phyloP scores from a whole-genome alignment of 2,329 filamentous ascomycete species.

The Camillea tinctor region DNA sequence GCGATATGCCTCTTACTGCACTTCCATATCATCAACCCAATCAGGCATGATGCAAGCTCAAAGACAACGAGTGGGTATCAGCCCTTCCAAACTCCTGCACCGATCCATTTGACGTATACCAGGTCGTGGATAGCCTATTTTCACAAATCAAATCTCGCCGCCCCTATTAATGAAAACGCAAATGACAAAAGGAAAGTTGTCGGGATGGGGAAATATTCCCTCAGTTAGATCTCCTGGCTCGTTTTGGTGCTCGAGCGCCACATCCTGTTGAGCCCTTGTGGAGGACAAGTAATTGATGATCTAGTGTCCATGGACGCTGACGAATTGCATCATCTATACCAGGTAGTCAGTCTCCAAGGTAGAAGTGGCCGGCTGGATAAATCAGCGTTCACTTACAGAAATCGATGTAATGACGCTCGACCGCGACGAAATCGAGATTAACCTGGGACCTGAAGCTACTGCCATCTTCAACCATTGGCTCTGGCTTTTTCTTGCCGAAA shows the following conservation, averaged over 20 bases:
- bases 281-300: slow-evolving; percentile 23
- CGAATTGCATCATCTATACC: slow-evolving; percentile 19
- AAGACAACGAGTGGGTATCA: slow-evolving; percentile 29
- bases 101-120: slow-evolving; percentile 15
- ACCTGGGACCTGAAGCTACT: slow-evolving; percentile 15
- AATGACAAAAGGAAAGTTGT: slow-evolving; percentile 11
- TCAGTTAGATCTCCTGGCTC: slow-evolving; percentile 19
- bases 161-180: slow-evolving; percentile 11
- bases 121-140: slow-evolving; percentile 8
- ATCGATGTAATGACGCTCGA: slow-evolving; percentile 18
- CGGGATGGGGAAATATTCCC: slow-evolving; percentile 1
- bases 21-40: slow-evolving; percentile 12
- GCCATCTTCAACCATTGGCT: slow-evolving; percentile 16
- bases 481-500: slow-evolving; percentile 28
- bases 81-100: slow-evolving; percentile 30
- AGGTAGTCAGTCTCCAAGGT: slow-evolving; percentile 10
- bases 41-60: slow-evolving; percentile 26
- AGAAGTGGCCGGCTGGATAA: slow-evolving; percentile 3
- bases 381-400: slow-evolving; percentile 24
- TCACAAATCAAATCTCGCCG: slow-evolving; percentile 6
- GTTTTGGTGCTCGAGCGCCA: slow-evolving; percentile 21
- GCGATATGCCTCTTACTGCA: slow-evolving; percentile 18
- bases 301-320: slow-evolving; percentile 15
- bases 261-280: slow-evolving; percentile 22
- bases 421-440: slow-evolving; percentile 20